Conservation (phyloP, 2,329 filamentous ascomycete species). For the Aspergillus ochraceus region DNA sequence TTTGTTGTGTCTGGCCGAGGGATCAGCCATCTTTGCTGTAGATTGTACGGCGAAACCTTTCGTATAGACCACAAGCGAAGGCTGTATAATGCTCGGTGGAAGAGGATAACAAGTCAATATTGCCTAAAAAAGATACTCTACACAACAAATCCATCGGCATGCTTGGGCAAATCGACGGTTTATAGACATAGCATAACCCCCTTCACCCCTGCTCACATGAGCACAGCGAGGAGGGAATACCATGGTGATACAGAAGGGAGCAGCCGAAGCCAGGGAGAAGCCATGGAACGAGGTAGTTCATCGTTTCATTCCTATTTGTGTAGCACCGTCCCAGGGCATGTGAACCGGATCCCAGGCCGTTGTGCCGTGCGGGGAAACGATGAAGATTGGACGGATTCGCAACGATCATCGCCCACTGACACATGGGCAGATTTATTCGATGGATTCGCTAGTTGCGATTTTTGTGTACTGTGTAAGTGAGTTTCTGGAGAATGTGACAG, state of each 20-base stretch:
- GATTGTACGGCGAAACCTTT: not conserved
- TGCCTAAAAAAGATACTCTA: not conserved
- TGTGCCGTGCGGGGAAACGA: not conserved
- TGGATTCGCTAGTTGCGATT: not conserved
- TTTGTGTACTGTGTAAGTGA: no score
- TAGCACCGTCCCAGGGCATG: not conserved
- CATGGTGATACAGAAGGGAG: not conserved
- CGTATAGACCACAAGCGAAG: not conserved
- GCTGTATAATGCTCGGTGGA: not conserved
- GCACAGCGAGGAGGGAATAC: not conserved
- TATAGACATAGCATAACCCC: not conserved
- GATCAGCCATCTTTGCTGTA: not conserved
- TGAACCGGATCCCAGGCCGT: not conserved
- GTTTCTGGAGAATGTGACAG: not conserved
- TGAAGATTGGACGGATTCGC: not conserved
- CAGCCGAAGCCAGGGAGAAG: not conserved
- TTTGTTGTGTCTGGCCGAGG: not conserved
- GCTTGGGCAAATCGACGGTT: not conserved
- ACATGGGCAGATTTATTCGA: not conserved
- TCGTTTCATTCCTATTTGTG: not conserved
- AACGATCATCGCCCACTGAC: not conserved
- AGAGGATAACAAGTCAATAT: not conserved
- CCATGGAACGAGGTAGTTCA: not conserved
- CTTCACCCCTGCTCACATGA: not conserved
- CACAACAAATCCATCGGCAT: not conserved